Evolutionary conservation across 2,329 filamentous ascomycete species (phyloP).

Genomic region (Ilyonectria mors-panacis): DNA sequence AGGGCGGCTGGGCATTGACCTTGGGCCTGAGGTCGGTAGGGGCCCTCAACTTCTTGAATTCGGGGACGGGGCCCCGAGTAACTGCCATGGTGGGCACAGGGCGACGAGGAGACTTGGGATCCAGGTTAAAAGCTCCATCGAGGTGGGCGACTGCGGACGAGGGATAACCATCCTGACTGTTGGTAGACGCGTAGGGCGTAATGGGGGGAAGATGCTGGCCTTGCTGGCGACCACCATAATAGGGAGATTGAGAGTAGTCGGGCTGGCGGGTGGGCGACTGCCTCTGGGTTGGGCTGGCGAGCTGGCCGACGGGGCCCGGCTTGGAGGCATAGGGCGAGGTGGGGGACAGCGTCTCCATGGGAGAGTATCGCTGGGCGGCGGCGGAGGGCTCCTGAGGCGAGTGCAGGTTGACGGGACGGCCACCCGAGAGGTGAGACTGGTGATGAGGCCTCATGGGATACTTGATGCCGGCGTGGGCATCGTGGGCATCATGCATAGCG

Average conservation of each 20-base stretch:
- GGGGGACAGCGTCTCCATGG: conserved; percentile 91
- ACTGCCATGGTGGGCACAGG: conserved; percentile 63
- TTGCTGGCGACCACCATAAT: conserved; percentile 63
- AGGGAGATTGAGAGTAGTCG: conserved; percentile 73
- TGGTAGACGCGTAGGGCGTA: conserved; percentile 74
- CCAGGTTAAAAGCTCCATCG: conserved; percentile 74
- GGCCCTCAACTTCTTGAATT: conserved; percentile 85
- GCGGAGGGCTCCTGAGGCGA: conserved; percentile 80
- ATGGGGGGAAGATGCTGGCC: conserved; percentile 82
- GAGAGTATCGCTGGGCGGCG: conserved; percentile 92
- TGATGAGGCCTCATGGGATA: conserved; percentile 86
- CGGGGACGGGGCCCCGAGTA: conserved; percentile 81
- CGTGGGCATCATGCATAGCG: conserved; percentile 87
- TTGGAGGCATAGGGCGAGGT: conserved; percentile 81
- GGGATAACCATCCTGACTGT: conserved; percentile 77
- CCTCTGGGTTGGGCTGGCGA: conserved; percentile 69
- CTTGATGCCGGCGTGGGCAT: conserved; percentile 88
- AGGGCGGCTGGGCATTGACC: conserved; percentile 89
- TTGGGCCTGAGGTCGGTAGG: conserved; percentile 83
- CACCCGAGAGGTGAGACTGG: conserved; percentile 76
- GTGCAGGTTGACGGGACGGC: conserved; percentile 74
- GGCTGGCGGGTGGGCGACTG: conserved; percentile 84
- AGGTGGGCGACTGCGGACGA: conserved; percentile 80
- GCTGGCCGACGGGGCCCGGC: conserved; percentile 72
- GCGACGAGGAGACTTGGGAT: conserved; percentile 72